These are phyloP conservation scores for Heterobasidion annosum DNA, from an alignment of 1,284 basidiomycete species.

Conservation along the genomic window DNA sequence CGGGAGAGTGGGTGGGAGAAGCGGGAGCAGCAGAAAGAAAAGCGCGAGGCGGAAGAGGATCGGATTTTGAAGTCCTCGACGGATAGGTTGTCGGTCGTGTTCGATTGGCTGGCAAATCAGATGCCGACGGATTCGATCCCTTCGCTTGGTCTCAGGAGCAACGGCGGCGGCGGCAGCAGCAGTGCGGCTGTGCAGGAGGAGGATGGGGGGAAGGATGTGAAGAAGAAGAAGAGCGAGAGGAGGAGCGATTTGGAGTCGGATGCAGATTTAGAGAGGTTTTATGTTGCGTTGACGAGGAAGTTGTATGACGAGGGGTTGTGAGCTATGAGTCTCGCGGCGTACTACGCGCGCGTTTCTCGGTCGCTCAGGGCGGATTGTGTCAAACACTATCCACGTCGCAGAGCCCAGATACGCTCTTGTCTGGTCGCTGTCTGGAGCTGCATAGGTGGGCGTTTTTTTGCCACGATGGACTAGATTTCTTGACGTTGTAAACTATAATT, in stretches of 20 bases:
- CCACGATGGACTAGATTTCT: no score
- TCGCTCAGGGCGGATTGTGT: no score
- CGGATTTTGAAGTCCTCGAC: constrained; percentile 56
- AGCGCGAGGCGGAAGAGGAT: constrained; percentile 37
- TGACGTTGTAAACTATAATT: no score
- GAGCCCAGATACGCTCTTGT: no score
- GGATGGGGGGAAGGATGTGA: constrained; percentile 7
- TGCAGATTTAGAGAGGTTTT: constrained; percentile 68
- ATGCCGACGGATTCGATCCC: constrained; percentile 31
- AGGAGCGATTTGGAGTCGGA: constrained; percentile 45
- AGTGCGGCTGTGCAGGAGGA: not conserved
- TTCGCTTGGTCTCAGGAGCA: constrained; percentile 6
- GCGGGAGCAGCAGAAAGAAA: constrained; percentile 16
- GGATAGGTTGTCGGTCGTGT: constrained; percentile 58
- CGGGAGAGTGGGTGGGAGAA: constrained; percentile 4
- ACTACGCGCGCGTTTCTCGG: no score
- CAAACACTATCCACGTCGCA: no score
- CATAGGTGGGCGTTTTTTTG: no score
- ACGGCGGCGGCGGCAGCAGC: constrained; percentile 11
- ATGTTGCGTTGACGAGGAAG: constrained; percentile 66
- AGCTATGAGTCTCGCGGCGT: not conserved
- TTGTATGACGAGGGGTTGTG: constrained; percentile 75
- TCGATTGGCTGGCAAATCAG: constrained; percentile 73
- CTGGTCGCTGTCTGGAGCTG: no score
- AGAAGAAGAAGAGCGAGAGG: constrained; percentile 19